Evolutionary conservation across 1,284 basidiomycete species (phyloP).

Genomic region (Coniferiporia sulphurascens): DNA sequence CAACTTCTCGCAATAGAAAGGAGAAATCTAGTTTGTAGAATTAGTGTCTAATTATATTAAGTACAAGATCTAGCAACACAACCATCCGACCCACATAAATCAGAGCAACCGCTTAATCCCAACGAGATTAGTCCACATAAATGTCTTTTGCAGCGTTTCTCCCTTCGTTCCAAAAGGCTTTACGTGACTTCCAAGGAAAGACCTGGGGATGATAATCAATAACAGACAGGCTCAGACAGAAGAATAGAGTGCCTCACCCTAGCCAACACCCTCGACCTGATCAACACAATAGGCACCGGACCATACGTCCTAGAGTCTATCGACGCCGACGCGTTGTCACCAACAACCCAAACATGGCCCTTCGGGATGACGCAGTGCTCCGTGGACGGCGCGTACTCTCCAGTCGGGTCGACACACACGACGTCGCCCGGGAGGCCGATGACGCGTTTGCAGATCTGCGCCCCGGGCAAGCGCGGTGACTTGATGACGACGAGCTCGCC

Average conservation of each 20-base stretch:
- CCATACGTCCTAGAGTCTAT: conserved; percentile 90
- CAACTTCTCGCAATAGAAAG: conserved; percentile 56
- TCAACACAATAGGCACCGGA: conserved; percentile 81
- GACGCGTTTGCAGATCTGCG: conserved; percentile 85
- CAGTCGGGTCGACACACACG: conserved; percentile 82
- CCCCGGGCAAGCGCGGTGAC: conserved; percentile 69
- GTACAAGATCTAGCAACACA: too few relatives aligned
- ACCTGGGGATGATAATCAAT: conserved; percentile 34
- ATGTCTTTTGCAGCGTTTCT: neutral
- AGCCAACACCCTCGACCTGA: conserved; percentile 74
- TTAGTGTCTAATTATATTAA: neutral
- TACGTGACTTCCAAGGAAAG: conserved; percentile 44
- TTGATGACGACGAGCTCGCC: conserved; percentile 82
- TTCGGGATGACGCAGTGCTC: conserved; percentile 75
- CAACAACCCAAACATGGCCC: conserved; percentile 89
- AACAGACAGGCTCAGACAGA: too few relatives aligned
- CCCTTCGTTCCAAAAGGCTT: conserved; percentile 34
- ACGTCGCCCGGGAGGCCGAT: conserved; percentile 89
- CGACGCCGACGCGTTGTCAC: conserved; percentile 84
- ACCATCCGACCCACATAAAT: too few relatives aligned
- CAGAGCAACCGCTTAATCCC: too few relatives aligned
- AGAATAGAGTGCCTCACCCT: conserved; percentile 47
- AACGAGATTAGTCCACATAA: too few relatives aligned
- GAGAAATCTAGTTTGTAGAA: neutral
- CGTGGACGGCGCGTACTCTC: conserved; percentile 49